Evolutionary conservation across 768 basidiomycete genomes (phyloP), one percentile per base, ranked within the genome.

Genomic region (Cystobasidiopsis lactophilus): DNA sequence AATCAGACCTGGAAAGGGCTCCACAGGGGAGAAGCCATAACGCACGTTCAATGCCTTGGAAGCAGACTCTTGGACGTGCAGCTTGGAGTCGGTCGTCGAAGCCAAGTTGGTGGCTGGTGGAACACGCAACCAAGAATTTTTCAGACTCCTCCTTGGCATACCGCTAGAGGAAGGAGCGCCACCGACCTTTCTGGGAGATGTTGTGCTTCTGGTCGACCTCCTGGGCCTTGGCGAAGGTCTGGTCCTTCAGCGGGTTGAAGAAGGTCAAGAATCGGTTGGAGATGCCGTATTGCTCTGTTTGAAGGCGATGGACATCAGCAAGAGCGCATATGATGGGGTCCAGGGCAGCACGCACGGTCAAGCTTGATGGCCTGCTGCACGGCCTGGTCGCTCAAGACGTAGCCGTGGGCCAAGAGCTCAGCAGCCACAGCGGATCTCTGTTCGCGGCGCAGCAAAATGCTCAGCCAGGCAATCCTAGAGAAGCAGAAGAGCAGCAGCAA

Each of bases 321-420:
- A 74, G 16, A n/a, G 39, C 27, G 18, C 41, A 7, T 19, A 5
- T 10, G 23, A 31, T 7, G 33, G 33, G 33, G 40, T 14, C 18
- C 2, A 19, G 14, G 29, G 3, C 26, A 29, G 10, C 11, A 62
- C 68, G 52, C 52, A 70, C 69, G 61, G 63, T 70, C 68, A 53
- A 68, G 61, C 50, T 67, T 69, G 55, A 71, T 70, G 16, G 70
- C 69, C 52, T 65, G 63, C 59, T 80, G 72, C 43, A 96, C 71
- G 59, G 88, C 74, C 45, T 71, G 63, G 63, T 96, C 89, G 18
- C 78, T 77, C 26, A 96, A 73, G 48, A 63, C 62, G 69, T 96
- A 95, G 1, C 91, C 93, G 62, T 76, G 77, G 1, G 91, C 85
- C 41, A 98, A 75, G 66, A 89, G 85, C 66, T 95, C 91, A 27